Conservation (phyloP, 2,329 filamentous ascomycete species). For the Sarocladium brachiariae region DNA sequence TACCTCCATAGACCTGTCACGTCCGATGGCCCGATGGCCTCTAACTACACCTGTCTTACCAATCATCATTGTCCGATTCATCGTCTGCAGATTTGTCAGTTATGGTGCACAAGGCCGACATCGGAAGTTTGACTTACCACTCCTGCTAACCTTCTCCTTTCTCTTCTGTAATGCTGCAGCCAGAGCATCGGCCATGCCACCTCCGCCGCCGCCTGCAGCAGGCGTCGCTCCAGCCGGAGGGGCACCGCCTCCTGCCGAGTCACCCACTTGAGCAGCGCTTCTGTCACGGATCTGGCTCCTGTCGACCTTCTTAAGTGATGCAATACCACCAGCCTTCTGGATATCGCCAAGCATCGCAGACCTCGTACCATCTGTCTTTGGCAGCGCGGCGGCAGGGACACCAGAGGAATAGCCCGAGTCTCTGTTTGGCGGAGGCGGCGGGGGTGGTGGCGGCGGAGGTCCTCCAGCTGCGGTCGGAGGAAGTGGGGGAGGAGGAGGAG, state of each 20-base stretch:
- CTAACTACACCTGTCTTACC: slow-evolving; percentile 33
- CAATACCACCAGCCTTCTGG: slow-evolving; percentile 60
- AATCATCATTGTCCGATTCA: slow-evolving; percentile 70
- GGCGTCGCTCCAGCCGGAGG: slow-evolving; percentile 28
- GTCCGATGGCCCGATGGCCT: neutral
- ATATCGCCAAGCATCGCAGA: slow-evolving; percentile 65
- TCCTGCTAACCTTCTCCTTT: slow-evolving; percentile 90
- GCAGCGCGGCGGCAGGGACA: slow-evolving; percentile 37
- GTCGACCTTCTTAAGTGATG: slow-evolving; percentile 68
- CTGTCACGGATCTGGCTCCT: slow-evolving; percentile 63
- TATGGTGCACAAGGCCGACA: slow-evolving; percentile 10
- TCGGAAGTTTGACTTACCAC: slow-evolving; percentile 69
- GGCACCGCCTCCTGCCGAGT: slow-evolving; percentile 44
- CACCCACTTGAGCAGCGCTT: slow-evolving; percentile 57
- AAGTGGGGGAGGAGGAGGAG: slow-evolving; percentile 33
- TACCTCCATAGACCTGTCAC: neutral
- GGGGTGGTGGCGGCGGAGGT: slow-evolving; percentile 34
- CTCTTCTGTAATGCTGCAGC: slow-evolving; percentile 71
- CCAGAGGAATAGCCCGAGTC: slow-evolving; percentile 52
- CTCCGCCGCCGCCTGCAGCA: slow-evolving; percentile 45
- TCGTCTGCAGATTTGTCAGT: slow-evolving; percentile 51
- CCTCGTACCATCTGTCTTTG: slow-evolving; percentile 39
- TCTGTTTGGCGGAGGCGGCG: slow-evolving; percentile 49
- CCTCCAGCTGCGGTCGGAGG: slow-evolving; percentile 27
- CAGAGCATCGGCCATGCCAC: slow-evolving; percentile 74